Evolutionary conservation across 306 rosid genomes (phyloP).

Genomic region (Cicer yamashitae): DNA sequence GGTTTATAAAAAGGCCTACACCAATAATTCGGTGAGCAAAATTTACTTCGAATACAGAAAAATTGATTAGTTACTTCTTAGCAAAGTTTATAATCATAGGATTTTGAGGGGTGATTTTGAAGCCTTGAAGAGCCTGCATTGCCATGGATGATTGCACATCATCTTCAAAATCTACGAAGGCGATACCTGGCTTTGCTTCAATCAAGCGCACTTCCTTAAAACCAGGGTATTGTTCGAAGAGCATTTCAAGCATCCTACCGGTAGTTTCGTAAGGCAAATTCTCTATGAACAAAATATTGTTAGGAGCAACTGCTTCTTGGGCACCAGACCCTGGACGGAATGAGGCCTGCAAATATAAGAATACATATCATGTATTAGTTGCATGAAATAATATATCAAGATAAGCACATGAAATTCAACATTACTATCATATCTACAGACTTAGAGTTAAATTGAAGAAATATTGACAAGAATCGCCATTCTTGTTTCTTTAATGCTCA

Average conservation of each 20-base stretch:
- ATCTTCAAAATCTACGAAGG: conserved; percentile 91
- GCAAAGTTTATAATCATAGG: conserved; percentile 88
- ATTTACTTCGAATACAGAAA: conserved; percentile 32
- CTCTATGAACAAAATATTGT: conserved; percentile 90
- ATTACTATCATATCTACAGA: conserved; percentile 4
- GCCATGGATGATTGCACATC: conserved; percentile 94
- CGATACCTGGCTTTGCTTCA: conserved; percentile 98
- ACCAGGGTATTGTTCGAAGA: conserved; percentile 94
- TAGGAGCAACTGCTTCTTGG: conserved; percentile 82
- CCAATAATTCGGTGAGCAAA: conserved; percentile 31
- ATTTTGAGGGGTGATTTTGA: conserved; percentile 91
- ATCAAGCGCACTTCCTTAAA: conserved; percentile 96
- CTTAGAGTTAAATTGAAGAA: conserved; percentile 2
- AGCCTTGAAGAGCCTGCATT: conserved; percentile 95
- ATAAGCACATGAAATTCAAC: neutral
- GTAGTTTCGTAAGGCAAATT: conserved; percentile 91
- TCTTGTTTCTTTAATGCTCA: conserved; percentile 20
- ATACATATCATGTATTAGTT: conserved; percentile 20
- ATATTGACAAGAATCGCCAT: neutral
- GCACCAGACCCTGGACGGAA: conserved; percentile 72
- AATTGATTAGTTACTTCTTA: conserved; percentile 65
- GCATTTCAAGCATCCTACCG: conserved; percentile 88
- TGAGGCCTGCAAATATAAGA: conserved; percentile 57
- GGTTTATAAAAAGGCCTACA: conserved; percentile 49
- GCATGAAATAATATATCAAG: neutral